Percentiles rank a stretch among this genome's conserved stretches.
These are phyloP conservation scores for Clarireedia monteithiana DNA, from an alignment of 2,329 filamentous ascomycete species.

Conservation along the genomic window DNA sequence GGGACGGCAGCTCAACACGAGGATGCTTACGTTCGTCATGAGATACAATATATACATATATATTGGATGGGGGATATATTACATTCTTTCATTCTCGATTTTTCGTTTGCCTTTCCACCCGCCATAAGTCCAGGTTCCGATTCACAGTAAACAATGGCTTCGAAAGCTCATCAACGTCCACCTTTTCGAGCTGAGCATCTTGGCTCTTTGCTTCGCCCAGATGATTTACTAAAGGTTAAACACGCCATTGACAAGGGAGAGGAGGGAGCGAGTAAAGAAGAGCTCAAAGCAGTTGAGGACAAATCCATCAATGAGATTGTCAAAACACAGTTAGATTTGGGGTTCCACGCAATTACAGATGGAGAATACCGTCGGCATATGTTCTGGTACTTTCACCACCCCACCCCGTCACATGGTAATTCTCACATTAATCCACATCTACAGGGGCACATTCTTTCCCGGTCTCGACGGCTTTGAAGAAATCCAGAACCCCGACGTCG, in stretches of 20 bases:
- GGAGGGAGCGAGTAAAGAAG: slow-evolving; percentile 24
- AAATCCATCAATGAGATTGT: slow-evolving; percentile 51
- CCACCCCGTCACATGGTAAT: neutral
- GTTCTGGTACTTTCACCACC: slow-evolving; percentile 18
- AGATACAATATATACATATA: too few species aligned
- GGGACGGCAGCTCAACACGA: too few species aligned
- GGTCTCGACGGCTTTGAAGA: slow-evolving; percentile 25
- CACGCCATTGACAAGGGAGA: slow-evolving; percentile 40
- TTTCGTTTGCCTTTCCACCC: too few species aligned
- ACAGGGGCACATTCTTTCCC: slow-evolving; percentile 23
- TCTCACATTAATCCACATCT: neutral
- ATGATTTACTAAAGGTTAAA: slow-evolving; percentile 47
- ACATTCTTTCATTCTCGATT: too few species aligned
- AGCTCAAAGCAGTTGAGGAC: slow-evolving; percentile 45
- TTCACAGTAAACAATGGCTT: slow-evolving; percentile 8
- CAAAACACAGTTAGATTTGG: slow-evolving; percentile 48
- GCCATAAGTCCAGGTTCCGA: too few species aligned
- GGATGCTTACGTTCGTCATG: too few species aligned
- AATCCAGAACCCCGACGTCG: slow-evolving; percentile 26
- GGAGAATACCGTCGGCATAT: slow-evolving; percentile 42
- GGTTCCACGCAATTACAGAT: slow-evolving; percentile 49
- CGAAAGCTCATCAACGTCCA: slow-evolving; percentile 15
- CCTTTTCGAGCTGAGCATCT: slow-evolving; percentile 50
- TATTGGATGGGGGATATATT: too few species aligned
- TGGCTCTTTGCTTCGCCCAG: slow-evolving; percentile 52